Evolutionary conservation across 1,284 basidiomycete genomes (phyloP), one percentile per base, ranked within the genome.

Genomic region (Ustilago vetiveriae): DNA sequence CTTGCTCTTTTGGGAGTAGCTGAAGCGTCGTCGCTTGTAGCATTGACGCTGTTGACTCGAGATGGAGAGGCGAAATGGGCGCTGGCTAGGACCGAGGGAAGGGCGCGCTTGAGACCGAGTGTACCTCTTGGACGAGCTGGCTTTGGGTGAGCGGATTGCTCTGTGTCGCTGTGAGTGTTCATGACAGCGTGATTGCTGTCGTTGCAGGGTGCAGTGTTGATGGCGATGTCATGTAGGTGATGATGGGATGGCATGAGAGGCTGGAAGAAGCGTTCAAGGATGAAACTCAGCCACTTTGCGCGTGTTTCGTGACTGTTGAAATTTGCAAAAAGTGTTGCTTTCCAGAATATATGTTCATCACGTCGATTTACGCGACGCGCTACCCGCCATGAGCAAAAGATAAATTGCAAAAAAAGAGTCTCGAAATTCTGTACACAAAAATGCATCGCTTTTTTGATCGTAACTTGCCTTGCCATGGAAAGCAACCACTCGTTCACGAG

Each of bases 41-140:
- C 41, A 16, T 21, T 45, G 32, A 41, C 11, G 13, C 8, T 33
- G n/a, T 45, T 40, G 17, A 33, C 29, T 39, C 37, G 29, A 24
- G 37, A 40, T 23, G 46, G 37, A 0, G 47, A 49, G 5, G 38
- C 47, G 26, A 53, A 58, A 33, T 26, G 39, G 16, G 62, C 32
- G 17, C 27, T 43, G 16, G 50, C 50, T 13, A 46, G 22, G 19
- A 42, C 30, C 17, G 55, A 54, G 3, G 54, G 62, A 2, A 35
- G 16, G 13, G 45, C 42, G 2, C 62, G 45, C 37, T 54, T 65
- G 46, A 65, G 55, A 13, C 62, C 55, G 33, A 65, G 62, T 1
- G 62, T 54, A 9, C 55, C 62, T 32, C 50, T 53, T 22, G 62
- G 55, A 21, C 62, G 54, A 42, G 50, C 33, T n/a, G 55, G 49